Evolutionary conservation across 2,329 filamentous ascomycete species (phyloP).

Genomic region (Talaromyces amestolkiae): DNA sequence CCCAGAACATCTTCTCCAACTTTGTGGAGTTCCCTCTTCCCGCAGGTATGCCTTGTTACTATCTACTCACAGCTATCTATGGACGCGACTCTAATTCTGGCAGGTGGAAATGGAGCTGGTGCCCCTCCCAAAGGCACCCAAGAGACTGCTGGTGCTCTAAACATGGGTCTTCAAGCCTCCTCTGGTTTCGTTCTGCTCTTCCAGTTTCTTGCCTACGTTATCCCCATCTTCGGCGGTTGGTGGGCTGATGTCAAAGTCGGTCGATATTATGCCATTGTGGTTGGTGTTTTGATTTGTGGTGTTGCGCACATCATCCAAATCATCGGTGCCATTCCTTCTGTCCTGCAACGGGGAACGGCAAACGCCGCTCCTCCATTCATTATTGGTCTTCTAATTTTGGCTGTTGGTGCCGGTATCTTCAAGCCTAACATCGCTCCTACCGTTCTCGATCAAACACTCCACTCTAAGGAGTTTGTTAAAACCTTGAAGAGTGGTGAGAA

Average conservation of each 20-base stretch:
- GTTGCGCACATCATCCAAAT: constrained; percentile 66
- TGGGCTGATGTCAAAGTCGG: constrained; percentile 69
- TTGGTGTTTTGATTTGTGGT: constrained; percentile 51
- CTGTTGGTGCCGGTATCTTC: constrained; percentile 41
- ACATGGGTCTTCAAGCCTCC: constrained; percentile 56
- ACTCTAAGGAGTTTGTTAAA: constrained; percentile 57
- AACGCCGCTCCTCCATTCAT: constrained; percentile 40
- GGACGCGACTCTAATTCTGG: constrained; percentile 23
- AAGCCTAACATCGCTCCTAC: constrained; percentile 75
- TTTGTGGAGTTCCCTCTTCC: constrained; percentile 63
- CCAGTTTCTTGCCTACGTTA: constrained; percentile 62
- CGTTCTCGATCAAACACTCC: constrained; percentile 67
- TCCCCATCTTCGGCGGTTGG: constrained; percentile 60
- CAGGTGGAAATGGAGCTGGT: constrained; percentile 41
- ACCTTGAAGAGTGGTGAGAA: constrained; percentile 59
- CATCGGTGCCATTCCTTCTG: constrained; percentile 41
- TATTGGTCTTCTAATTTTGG: constrained; percentile 39
- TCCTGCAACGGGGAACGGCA: constrained; percentile 33
- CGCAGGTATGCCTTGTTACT: constrained; percentile 27
- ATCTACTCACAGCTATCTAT: not conserved
- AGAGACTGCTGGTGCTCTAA: constrained; percentile 58
- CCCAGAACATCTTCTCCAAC: constrained; percentile 57
- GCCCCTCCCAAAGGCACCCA: constrained; percentile 35
- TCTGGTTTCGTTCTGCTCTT: constrained; percentile 59
- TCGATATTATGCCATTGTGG: constrained; percentile 68